phyloP scores from a whole-genome alignment of 257 asterid species.

The Coffea eugenioides region DNA sequence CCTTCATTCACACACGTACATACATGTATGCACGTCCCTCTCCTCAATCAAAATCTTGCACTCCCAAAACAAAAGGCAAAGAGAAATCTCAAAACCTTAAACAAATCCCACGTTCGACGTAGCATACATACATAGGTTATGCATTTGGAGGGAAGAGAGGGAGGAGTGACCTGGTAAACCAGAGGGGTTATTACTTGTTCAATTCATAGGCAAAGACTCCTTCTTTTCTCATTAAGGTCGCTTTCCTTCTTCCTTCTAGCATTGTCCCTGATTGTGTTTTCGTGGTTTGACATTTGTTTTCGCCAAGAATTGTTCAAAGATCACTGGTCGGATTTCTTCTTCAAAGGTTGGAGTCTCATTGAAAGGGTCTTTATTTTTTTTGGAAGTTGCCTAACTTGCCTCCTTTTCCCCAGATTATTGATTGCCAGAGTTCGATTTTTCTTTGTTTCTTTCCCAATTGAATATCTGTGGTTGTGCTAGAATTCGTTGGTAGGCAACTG shows the following conservation, averaged over 20 bases:
- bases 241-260: conserved; percentile 6
- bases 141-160: background rate
- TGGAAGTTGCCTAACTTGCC: background rate
- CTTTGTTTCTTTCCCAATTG: background rate
- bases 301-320: conserved; percentile 14
- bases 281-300: background rate
- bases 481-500: background rate
- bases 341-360: background rate
- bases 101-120: background rate
- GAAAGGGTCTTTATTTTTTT: background rate
- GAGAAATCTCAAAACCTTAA: conserved; percentile 8
- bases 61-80: background rate
- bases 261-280: background rate
- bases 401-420: background rate
- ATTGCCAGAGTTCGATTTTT: background rate
- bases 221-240: conserved; percentile 1
- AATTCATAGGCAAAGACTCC: background rate
- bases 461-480: background rate
- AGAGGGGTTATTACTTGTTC: background rate
- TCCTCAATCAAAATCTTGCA: background rate
- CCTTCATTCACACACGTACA: background rate
- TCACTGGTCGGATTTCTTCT: background rate
- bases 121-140: background rate
- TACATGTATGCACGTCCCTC: background rate
- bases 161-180: conserved; percentile 9